These are phyloP conservation scores for Pisolithus microcarpus DNA, from an alignment of 768 basidiomycete genomes.

Conservation along the genomic window DNA sequence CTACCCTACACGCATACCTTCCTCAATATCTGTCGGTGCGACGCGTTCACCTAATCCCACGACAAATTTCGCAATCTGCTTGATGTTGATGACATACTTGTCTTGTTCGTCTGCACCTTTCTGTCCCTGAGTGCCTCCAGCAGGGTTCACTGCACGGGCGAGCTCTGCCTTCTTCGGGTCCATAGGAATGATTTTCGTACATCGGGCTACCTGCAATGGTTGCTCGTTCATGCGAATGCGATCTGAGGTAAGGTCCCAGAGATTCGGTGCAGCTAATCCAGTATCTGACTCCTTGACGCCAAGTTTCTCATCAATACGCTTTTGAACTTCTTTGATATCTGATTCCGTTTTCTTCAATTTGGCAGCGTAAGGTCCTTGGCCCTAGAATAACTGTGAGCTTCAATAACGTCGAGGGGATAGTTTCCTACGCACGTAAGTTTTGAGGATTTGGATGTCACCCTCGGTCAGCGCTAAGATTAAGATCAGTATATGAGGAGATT, in stretches of 20 bases:
- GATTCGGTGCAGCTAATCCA: constrained; percentile 90
- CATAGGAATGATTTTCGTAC: constrained; percentile 94
- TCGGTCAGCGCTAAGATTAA: constrained; percentile 75
- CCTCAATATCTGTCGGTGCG: constrained; percentile 96
- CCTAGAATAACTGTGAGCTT: constrained; percentile 40
- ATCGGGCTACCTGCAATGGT: constrained; percentile 92
- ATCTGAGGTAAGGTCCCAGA: constrained; percentile 96
- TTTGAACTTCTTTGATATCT: constrained; percentile 94
- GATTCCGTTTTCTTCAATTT: constrained; percentile 82
- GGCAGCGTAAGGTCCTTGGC: constrained; percentile 94
- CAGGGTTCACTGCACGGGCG: constrained; percentile 71
- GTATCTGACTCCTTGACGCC: constrained; percentile 99
- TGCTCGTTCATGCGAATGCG: constrained; percentile 88
- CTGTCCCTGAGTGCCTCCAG: constrained; percentile 73
- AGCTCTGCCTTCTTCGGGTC: constrained; percentile 70
- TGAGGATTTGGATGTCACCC: constrained; percentile 97
- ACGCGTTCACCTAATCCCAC: constrained; percentile 96
- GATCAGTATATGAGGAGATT: constrained; percentile 4
- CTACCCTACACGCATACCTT: constrained; percentile 99
- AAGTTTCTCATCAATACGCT: constrained; percentile 95
- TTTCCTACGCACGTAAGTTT: constrained; percentile 77
- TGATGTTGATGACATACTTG: constrained; percentile 99
- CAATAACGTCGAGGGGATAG: not conserved
- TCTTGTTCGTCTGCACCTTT: constrained; percentile 99
- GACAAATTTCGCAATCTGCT: constrained; percentile 99